phyloP scores from a whole-genome alignment of 208 protist species.

The Crithidia expoeki region DNA sequence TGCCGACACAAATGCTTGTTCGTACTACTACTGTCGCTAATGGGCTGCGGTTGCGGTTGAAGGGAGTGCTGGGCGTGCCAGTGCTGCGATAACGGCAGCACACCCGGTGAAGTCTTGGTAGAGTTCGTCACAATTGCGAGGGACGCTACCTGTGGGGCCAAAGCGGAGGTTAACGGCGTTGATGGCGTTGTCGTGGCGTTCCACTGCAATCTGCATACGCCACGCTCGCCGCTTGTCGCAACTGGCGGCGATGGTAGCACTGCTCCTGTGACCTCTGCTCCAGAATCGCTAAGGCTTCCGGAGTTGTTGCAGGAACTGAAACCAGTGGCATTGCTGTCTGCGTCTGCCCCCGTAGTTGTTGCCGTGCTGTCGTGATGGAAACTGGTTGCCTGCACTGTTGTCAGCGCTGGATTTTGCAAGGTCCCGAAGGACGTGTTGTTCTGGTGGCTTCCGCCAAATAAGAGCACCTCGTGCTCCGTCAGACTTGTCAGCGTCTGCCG shows the following conservation, averaged over 20 bases:
- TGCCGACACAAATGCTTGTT: background rate
- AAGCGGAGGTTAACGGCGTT: background rate
- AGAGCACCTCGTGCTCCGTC: constrained; percentile 8
- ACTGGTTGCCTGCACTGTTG: background rate
- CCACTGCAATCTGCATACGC: background rate
- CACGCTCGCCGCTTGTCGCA: background rate
- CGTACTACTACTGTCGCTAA: background rate
- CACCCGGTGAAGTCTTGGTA: background rate
- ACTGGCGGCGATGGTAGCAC: background rate
- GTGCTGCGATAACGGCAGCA: background rate
- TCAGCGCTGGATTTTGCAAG: constrained; percentile 1
- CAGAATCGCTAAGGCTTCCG: background rate
- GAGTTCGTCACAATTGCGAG: background rate
- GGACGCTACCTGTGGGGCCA: background rate
- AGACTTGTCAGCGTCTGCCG: constrained; percentile 5
- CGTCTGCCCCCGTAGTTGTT: background rate
- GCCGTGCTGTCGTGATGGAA: background rate
- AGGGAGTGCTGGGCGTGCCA: background rate
- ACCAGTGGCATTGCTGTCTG: background rate
- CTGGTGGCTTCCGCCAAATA: constrained; percentile 6
- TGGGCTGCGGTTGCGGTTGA: background rate
- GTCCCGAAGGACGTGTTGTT: constrained; percentile 8
- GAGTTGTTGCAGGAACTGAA: constrained; percentile 9
- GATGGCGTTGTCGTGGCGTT: background rate
- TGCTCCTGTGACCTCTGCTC: background rate